Evolutionary conservation across 768 basidiomycete genomes (phyloP).

Genomic region (Trametes meyenii): DNA sequence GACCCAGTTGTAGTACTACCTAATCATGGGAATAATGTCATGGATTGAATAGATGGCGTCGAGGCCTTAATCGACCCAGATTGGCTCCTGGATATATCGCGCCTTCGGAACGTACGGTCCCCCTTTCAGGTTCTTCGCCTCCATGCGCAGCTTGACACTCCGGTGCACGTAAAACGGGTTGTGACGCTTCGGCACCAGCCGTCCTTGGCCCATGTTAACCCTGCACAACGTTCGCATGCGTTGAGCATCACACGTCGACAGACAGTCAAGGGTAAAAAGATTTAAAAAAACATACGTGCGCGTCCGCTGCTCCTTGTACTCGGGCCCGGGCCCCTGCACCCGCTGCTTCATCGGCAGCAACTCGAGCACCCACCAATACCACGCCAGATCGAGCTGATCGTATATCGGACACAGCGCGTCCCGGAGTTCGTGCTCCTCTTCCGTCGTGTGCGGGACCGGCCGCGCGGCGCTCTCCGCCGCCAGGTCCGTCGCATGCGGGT

Average conservation of each 20-base stretch:
- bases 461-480: slow-evolving; percentile 8
- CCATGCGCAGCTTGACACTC: slow-evolving; percentile 32
- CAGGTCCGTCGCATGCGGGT: slow-evolving; percentile 3
- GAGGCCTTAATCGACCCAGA: slow-evolving; percentile 20
- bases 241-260: slow-evolving; percentile 2
- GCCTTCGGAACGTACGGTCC: slow-evolving; percentile 37
- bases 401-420: slow-evolving; percentile 58
- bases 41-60: not conserved
- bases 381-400: slow-evolving; percentile 54
- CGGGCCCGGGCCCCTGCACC: slow-evolving; percentile 21
- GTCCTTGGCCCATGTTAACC: slow-evolving; percentile 27
- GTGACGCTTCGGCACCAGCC: slow-evolving; percentile 11
- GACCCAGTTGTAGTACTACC: too few relatives aligned
- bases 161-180: slow-evolving; percentile 29
- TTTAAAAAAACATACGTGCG: not conserved
- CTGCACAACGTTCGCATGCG: slow-evolving; percentile 13
- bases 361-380: slow-evolving; percentile 71
- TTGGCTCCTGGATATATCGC: slow-evolving; percentile 16
- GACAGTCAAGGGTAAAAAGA: slow-evolving; percentile 6
- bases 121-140: slow-evolving; percentile 27
- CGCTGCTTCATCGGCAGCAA: slow-evolving; percentile 37
- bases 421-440: slow-evolving; percentile 65
- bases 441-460: slow-evolving; percentile 26
- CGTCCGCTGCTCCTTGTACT: slow-evolving; percentile 24
- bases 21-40: too few relatives aligned